phyloP scores from a whole-genome alignment of 78 protist species.

The Guillardia theta region DNA sequence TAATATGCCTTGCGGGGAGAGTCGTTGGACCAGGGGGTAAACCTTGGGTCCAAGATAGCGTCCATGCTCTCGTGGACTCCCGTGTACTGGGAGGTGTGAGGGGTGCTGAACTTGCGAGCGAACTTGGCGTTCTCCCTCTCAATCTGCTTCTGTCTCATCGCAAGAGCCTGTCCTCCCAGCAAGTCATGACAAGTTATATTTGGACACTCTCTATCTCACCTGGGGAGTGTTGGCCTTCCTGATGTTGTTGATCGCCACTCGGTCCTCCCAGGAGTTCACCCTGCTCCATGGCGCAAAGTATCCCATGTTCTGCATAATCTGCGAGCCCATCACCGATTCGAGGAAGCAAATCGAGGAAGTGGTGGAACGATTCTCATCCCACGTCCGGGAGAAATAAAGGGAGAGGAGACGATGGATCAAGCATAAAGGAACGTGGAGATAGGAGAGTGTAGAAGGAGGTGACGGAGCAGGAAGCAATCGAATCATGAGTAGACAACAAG shows the following conservation, averaged over 20 bases:
- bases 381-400: background rate
- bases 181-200: background rate
- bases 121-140: constrained; percentile 7
- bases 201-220: background rate
- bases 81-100: background rate
- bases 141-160: background rate
- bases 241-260: constrained; percentile 3
- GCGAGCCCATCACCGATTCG: background rate
- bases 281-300: background rate
- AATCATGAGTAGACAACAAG: no score
- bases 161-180: background rate
- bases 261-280: background rate
- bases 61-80: background rate
- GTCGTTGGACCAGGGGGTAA: background rate
- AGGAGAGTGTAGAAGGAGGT: no score
- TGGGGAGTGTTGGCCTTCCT: constrained; percentile 21
- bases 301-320: background rate
- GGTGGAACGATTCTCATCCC: background rate
- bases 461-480: no score
- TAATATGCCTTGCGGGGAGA: constrained; percentile 15
- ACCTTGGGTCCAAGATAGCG: background rate
- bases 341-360: background rate
- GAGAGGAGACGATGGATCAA: no score
- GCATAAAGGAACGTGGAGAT: no score
- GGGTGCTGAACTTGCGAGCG: background rate